Evolutionary conservation across 176 grass and related monocot genomes (phyloP), one percentile per base, ranked within the genome.

Genomic region (Carex parvula): DNA sequence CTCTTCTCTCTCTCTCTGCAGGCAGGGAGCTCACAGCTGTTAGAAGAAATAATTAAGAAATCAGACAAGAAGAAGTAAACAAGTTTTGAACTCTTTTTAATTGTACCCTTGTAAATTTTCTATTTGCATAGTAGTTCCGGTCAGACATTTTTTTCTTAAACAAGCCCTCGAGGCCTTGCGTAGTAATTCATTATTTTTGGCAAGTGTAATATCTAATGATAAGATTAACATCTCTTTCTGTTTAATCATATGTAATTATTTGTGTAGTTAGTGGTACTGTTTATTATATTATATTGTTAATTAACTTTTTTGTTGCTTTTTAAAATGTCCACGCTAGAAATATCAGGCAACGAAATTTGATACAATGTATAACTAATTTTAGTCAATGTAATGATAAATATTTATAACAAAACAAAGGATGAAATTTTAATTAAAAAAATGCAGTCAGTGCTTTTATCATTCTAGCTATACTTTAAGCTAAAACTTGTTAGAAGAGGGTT

Each of bases 11-110:
- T 63, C 20, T 72, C 68, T 53, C 10, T 41, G 29, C 80, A 67
- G 60, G 42, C 42, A 44, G 39, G 66, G 80, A 44, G 41, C 62
- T 53, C 81, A 83, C 79, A 81, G 79, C 79, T 81, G 79, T 60
- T 58, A 81, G 58, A 17, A 64, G 8, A 83, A 55, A 29, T 33
- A 54, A 66, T 83, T 37, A 83, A 82, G 8, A 83, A 83, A 83
- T 83, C 6, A 3, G 29, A 83, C 60, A 54, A 54, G 61, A 68
- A 55, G 42, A 53, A 53, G 62, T 54, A 83, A 26, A 66, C 39
- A 35, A 24, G 37, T 33, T 54, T 83, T 24, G 39, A 18, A 52
- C 24, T 69, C 5, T 50, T 60, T 83, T 21, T 13, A 2, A 12
- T 41, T 2, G 1, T 20, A 32, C 55, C 77, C 77, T 59, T 39